phyloP scores from a whole-genome alignment of 345 rosid species.

The Anacardium occidentale region DNA sequence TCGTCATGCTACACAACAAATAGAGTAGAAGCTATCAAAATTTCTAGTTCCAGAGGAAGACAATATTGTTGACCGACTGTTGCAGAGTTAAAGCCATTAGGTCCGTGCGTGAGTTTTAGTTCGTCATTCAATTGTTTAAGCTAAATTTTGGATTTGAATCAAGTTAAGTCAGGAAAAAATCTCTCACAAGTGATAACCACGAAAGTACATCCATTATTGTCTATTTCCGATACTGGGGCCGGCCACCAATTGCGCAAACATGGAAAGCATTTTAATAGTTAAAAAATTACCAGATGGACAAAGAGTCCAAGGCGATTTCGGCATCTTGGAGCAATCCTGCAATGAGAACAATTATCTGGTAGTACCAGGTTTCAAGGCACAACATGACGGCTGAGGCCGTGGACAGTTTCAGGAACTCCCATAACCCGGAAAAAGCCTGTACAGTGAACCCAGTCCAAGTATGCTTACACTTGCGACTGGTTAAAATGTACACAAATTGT shows the following conservation, averaged over 20 bases:
- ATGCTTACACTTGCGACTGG: conserved; percentile 38
- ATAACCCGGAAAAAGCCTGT: conserved; percentile 51
- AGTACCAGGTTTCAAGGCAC: conserved; percentile 60
- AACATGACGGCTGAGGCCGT: conserved; percentile 65
- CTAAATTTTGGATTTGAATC: no score
- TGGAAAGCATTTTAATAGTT: not conserved
- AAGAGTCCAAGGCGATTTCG: conserved; percentile 56
- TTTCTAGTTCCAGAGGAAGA: not conserved
- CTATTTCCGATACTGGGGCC: no score
- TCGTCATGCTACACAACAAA: conserved; percentile 48
- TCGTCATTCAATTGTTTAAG: no score
- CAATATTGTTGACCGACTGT: not conserved
- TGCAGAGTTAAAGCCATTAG: not conserved
- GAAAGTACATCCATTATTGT: no score
- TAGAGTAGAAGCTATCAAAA: not conserved
- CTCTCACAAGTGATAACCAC: no score
- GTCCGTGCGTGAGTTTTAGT: no score
- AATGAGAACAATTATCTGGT: conserved; percentile 53
- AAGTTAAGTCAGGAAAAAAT: no score
- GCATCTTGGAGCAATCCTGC: conserved; percentile 62
- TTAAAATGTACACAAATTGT: conserved; percentile 51
- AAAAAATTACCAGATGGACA: conserved; percentile 45
- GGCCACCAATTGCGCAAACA: not conserved
- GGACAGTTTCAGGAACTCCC: conserved; percentile 53
- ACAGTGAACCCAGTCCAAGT: conserved; percentile 58